Evolutionary conservation across 2,329 filamentous ascomycete species (phyloP), one percentile per base, ranked within the genome.

Genomic region (Clarireedia sp.): DNA sequence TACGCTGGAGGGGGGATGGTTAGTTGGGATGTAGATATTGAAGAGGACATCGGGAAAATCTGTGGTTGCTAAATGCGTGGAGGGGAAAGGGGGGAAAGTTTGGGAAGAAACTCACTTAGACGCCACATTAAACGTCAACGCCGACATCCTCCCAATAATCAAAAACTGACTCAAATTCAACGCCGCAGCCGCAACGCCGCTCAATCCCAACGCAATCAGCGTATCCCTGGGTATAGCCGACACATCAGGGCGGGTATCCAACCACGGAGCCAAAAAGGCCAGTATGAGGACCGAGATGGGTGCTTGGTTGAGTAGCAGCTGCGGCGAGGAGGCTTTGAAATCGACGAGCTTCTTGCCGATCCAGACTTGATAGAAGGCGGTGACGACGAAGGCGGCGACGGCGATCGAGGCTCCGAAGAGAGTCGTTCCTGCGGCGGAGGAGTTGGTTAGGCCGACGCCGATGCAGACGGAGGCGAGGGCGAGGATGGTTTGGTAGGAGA

Each of bases 261-360:
- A 71, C 57, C 73, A 73, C 0, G 73, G 73, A 0, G 69, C 70
- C 47, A 75, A 67, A 21, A 72, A 71, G 10, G 73, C 68, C 24
- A 75, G 67, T 19, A 75, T 66, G 47, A 73, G 64, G 24, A 74
- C 73, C 5, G 72, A 72, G 51, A 75, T 73, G 14, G 73, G 73
- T 4, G 73, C 73, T 59, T 75, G 73, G 60, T 75, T 75, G 48
- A 75, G 65, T 5, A 75, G 67, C 14, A 75, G 66, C 58, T 75
- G 73, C 2, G 73, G 72, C 40, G 70, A 70, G 0, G 71, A 71
- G 12, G 74, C 73, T 1, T 46, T 46, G 46, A 75, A 74, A 59
- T 75, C 73, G 55, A 71, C 69, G 54, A 75, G 74, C 63, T 75
- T 75, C 69, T 75, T 75, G 59, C 73, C 73, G 56, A 75, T 75